Conservation (phyloP, 2,329 filamentous ascomycete species). For the Aspergillus fructus region DNA sequence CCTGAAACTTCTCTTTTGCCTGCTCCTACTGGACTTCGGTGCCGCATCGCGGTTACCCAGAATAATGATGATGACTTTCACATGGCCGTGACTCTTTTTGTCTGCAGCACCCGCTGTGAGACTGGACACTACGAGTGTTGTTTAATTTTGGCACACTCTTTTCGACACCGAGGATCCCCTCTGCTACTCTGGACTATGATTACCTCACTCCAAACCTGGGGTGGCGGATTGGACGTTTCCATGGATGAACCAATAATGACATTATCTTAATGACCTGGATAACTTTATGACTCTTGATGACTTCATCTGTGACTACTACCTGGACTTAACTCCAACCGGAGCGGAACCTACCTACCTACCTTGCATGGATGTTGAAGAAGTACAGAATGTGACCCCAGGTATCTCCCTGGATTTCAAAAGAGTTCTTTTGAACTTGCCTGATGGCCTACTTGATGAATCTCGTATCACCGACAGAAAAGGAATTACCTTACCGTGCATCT, state of each 20-base stretch:
- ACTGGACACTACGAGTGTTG: conserved; percentile 39
- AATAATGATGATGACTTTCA: conserved; percentile 19
- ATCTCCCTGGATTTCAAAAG: conserved; percentile 10
- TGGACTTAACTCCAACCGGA: conserved; percentile 14
- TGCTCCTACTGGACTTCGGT: conserved; percentile 11
- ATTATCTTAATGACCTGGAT: background rate
- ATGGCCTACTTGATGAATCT: background rate
- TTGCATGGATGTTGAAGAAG: conserved; percentile 2
- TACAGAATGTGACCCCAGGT: conserved; percentile 7
- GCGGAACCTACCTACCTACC: background rate
- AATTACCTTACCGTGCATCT: conserved; percentile 1
- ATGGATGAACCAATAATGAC: background rate
- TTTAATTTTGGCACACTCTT: conserved; percentile 40
- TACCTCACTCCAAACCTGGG: conserved; percentile 27
- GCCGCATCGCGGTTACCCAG: conserved; percentile 23
- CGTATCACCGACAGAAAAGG: background rate
- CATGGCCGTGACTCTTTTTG: conserved; percentile 1
- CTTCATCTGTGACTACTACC: background rate
- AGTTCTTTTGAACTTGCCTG: background rate
- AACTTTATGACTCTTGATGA: background rate
- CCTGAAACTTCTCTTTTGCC: conserved; percentile 1
- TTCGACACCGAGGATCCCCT: conserved; percentile 21
- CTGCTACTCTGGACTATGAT: conserved; percentile 12
- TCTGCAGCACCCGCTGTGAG: conserved; percentile 34
- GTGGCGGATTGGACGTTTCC: conserved; percentile 22